A percentile compares a stretch with the other conserved stretches of the same genome.
These are phyloP conservation scores for Tolypocladium nubicola DNA, from an alignment of 2,329 filamentous ascomycete species.

Conservation along the genomic window DNA sequence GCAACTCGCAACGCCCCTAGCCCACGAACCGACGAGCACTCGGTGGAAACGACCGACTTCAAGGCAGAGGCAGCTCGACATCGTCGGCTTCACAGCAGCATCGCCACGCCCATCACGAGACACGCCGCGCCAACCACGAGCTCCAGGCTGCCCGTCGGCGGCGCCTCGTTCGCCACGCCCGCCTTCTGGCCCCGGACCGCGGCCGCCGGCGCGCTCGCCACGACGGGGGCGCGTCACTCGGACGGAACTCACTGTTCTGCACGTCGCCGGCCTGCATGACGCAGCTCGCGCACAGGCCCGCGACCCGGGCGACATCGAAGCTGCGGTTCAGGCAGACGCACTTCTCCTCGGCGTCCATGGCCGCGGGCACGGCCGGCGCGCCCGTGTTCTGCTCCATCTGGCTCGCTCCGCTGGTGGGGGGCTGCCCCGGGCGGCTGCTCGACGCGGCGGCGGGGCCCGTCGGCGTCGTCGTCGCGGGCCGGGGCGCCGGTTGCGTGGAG, in stretches of 20 bases:
- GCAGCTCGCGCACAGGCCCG: conserved; percentile 27
- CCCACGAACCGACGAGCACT: too few relatives aligned
- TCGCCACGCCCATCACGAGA: neutral
- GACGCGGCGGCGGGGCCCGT: neutral
- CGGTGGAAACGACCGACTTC: too few relatives aligned
- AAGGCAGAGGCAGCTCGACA: too few relatives aligned
- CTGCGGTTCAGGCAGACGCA: conserved; percentile 28
- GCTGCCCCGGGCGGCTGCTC: neutral
- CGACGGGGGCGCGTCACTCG: too few relatives aligned
- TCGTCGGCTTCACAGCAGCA: conserved; percentile 1
- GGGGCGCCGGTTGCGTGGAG: neutral
- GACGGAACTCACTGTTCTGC: conserved; percentile 23
- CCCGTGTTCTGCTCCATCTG: neutral
- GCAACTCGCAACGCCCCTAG: too few relatives aligned
- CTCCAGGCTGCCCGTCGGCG: neutral
- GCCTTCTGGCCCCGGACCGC: conserved; percentile 3
- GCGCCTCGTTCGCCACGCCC: neutral
- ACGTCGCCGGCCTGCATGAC: conserved; percentile 19
- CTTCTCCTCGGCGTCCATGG: conserved; percentile 17
- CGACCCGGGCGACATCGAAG: conserved; percentile 27
- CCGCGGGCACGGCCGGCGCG: neutral
- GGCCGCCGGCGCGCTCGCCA: conserved; percentile 17
- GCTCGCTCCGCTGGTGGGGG: neutral
- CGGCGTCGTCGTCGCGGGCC: neutral
- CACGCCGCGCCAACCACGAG: neutral